These are phyloP conservation scores for Aphanomyces euteiches DNA, from an alignment of 352 stramenopile species.

Conservation along the genomic window DNA sequence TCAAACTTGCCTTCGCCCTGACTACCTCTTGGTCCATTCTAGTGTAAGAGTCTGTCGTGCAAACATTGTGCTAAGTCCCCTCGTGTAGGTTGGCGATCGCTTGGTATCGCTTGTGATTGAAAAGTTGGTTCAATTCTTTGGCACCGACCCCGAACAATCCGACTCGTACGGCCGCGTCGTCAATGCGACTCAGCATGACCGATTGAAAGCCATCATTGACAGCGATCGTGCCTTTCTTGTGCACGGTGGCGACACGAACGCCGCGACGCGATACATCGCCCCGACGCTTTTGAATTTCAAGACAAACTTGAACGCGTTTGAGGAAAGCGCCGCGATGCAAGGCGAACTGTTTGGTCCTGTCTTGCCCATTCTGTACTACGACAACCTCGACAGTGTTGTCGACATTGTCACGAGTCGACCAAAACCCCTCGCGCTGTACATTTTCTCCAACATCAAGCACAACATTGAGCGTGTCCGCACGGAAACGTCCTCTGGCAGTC, in stretches of 20 bases:
- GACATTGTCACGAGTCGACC: conserved; percentile 34
- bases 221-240: neutral
- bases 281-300: conserved; percentile 60
- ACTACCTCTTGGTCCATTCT: conserved; percentile 85
- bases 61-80: neutral
- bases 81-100: neutral
- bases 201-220: neutral
- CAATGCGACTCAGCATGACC: neutral
- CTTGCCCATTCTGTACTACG: conserved; percentile 14
- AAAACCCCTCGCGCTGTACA: conserved; percentile 38
- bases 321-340: conserved; percentile 34
- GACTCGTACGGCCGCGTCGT: conserved; percentile 8
- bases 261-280: conserved; percentile 37
- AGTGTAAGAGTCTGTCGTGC: neutral
- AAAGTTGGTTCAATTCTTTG: neutral
- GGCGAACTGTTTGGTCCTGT: conserved; percentile 20
- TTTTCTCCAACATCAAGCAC: conserved; percentile 32
- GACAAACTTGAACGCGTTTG: conserved; percentile 30
- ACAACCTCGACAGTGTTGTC: conserved; percentile 15
- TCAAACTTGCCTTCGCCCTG: conserved; percentile 92
- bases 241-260: neutral
- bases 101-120: neutral
- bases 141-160: neutral
- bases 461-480: neutral
- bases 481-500: conserved; percentile 29